Evolutionary conservation across 106 monocot genomes (phyloP).

Genomic region (Xerophyta viscosa): DNA sequence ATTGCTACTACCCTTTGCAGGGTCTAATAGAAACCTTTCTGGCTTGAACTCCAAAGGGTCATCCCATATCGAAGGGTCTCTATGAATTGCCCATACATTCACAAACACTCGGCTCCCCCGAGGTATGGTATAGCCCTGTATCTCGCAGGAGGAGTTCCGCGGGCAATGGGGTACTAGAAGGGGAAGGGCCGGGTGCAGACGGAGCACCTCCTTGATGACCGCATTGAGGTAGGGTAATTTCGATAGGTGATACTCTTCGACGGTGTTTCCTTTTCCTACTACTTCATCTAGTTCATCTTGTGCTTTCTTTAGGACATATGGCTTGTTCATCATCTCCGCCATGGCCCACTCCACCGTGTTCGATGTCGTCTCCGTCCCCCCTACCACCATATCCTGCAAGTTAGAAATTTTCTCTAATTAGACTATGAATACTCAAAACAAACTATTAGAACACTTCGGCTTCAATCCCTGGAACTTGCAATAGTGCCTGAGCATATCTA

Average conservation of each 20-base stretch:
- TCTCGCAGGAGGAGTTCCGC: neutral
- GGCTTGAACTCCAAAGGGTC: constrained; percentile 22
- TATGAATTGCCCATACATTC: constrained; percentile 30
- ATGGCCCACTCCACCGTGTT: constrained; percentile 19
- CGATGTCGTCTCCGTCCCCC: constrained; percentile 13
- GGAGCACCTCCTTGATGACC: constrained; percentile 10
- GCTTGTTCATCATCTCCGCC: constrained; percentile 10
- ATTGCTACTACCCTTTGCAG: neutral
- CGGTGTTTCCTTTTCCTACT: constrained; percentile 5
- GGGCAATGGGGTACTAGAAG: constrained; percentile 19
- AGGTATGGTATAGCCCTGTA: constrained; percentile 17
- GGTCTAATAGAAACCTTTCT: constrained; percentile 22
- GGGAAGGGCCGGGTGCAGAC: constrained; percentile 22
- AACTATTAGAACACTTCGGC: too few relatives aligned
- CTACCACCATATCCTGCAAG: constrained; percentile 18
- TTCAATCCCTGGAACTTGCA: too few relatives aligned
- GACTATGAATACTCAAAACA: too few relatives aligned
- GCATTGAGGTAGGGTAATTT: constrained; percentile 10
- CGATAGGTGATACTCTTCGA: constrained; percentile 15
- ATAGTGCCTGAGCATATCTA: too few relatives aligned
- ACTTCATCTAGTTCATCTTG: constrained; percentile 14
- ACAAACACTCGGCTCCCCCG: constrained; percentile 8
- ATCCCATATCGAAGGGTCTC: constrained; percentile 19
- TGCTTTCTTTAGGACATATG: neutral
- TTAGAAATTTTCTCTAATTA: neutral